Percentiles rank a stretch among this genome's conserved stretches.
Conservation (phyloP, 208 protist species). For the Crithidia sp. region DNA sequence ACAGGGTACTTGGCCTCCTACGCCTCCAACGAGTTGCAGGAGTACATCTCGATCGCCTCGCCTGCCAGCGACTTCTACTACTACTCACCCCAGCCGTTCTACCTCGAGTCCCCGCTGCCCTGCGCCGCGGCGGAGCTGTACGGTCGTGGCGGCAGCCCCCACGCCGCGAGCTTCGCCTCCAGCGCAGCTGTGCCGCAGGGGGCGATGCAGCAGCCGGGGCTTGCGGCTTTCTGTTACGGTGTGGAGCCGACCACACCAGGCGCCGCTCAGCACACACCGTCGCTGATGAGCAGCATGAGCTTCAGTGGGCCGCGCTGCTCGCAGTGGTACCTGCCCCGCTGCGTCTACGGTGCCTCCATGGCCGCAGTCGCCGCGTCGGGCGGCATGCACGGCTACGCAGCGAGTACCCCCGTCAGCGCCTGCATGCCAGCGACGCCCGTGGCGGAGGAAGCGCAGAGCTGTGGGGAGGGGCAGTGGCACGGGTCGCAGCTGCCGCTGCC, state of each 20-base stretch:
- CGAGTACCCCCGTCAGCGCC: conserved; percentile 1
- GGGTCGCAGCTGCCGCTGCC: neutral
- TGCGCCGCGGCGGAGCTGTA: conserved; percentile 28
- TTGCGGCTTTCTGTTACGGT: neutral
- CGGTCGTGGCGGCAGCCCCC: neutral
- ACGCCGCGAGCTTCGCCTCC: conserved; percentile 1
- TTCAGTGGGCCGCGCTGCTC: conserved; percentile 29
- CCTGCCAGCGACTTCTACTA: conserved; percentile 24
- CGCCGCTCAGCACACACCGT: neutral
- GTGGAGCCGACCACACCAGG: neutral
- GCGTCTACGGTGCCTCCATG: conserved; percentile 11
- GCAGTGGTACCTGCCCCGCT: conserved; percentile 38
- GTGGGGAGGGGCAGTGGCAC: neutral
- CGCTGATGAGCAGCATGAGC: conserved; percentile 28
- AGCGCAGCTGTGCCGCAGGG: neutral
- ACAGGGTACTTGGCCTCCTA: conserved; percentile 1
- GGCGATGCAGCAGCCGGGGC: too few species aligned
- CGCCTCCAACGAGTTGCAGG: conserved; percentile 19
- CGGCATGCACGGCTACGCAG: neutral
- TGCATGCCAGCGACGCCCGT: neutral
- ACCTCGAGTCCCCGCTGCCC: conserved; percentile 24
- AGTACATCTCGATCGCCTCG: conserved; percentile 21
- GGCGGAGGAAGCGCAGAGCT: conserved; percentile 27
- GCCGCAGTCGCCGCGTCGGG: neutral
- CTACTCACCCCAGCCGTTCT: conserved; percentile 18